Base-by-base conservation (phyloP, 495 filamentous ascomycete genomes). In the Neurospora sp. region DNA sequence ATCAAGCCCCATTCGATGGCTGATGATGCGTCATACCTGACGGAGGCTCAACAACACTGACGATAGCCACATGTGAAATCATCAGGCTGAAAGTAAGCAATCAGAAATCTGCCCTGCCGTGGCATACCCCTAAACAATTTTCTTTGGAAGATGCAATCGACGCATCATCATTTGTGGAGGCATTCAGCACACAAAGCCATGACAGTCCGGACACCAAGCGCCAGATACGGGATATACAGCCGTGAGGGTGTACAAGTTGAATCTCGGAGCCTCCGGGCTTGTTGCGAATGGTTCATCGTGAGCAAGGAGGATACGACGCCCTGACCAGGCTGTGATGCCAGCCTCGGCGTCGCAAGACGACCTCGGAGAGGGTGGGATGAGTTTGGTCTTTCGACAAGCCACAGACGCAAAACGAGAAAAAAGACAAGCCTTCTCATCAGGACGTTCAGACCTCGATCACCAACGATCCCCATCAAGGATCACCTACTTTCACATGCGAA, bases 201-300 rank as follows among this genome's bases (percentile, higher is more conserved):
- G 27, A 10, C 48, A 23, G 48, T 14, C 48, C 48, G 48, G 11
- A 59, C 12, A 66, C 12, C 54, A 18, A 66, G 14, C 14, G 8
- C 85, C 85, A 6, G 84, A 85, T 78, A 86, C 85, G 31, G 79
- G 79, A 76, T 88, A 87, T 18, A 75, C 80, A 44, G 80, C 78
- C 44, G 88, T 75, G 20, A 83, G 75, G 40, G 79, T 77, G 84
- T 91, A 91, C 80, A 91, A 91, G 83, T 89, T 88, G 80, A 90
- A 71, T 40, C 48, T 80, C 77, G 10, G 77, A 75, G 14, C 37
- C 76, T 73, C 76, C 14, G 54, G 54, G 54, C 54, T 66, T 66
- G 54, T 66, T 66, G 12, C 31, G 14, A 35, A 37, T 31, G 27
- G 14, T 18, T 66, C 27, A 35, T 66, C 54, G 27, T 66, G 54